Evolutionary conservation across 1,284 basidiomycete species (phyloP), one percentile per base, ranked within the genome.

Genomic region (Malassezia sp.): DNA sequence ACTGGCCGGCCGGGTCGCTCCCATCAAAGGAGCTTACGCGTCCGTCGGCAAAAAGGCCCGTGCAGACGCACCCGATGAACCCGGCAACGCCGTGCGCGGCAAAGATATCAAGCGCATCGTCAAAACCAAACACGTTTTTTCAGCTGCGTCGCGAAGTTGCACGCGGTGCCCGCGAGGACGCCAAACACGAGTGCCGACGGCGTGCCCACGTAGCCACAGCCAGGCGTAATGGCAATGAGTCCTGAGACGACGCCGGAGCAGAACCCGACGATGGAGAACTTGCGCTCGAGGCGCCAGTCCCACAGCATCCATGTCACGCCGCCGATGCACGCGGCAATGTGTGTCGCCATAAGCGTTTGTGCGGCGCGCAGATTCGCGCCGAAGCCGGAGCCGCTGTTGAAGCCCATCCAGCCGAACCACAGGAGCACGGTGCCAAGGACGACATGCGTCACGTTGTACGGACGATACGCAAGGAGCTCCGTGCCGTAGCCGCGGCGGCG

Each of bases 141-240:
- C 73, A 96, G 77, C 70, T 89, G 85, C 17, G 90, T 96, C 14
- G 84, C 86, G 66, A 88, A 93, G 75, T 96, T 96, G 75, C 85
- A 89, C 1, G 80, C 72, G 0, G 83, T 81, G 22, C 83, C 89
- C 3, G 82, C 83, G 60, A 89, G 73, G 64, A 91, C 77, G 42
- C 91, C 64, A 38, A 67, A 63, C 20, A 60, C 62, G 9, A 67
- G 49, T 10, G 64, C 51, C 0, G 61, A 60, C 2, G 62, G 61
- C 5, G 61, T 60, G 20, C 59, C 67, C n/a, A 68, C 62, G 51
- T 59, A 67, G 38, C 61, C 63, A 15, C 86, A 84, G 5, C 79
- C 90, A 12, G 90, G 89, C 1, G 89, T 93, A 71, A 93, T 91
- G 41, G 73, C 74, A 41, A 74, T 64, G 2, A 66, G 42, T 37